Evolutionary conservation across 2,329 filamentous ascomycete species (phyloP).

Genomic region (Hymenoscyphus repandus): DNA sequence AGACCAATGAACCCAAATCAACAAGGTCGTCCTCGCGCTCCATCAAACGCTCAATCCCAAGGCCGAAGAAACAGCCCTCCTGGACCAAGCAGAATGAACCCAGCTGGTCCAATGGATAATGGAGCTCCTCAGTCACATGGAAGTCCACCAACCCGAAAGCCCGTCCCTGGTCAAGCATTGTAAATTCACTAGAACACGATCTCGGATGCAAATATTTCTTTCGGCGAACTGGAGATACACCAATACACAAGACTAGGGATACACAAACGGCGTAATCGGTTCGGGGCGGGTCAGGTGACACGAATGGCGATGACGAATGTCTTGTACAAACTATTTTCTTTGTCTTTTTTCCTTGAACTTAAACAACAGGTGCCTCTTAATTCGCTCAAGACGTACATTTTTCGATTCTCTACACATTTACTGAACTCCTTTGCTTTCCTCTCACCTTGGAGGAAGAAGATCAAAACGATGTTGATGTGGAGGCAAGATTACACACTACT

Average conservation of each 20-base stretch:
- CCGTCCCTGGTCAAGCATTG: constrained; percentile 30
- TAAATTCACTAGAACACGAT: constrained; percentile 13
- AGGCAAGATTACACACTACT: no score
- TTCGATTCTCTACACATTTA: neutral
- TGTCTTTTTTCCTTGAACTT: neutral
- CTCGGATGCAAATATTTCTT: constrained; percentile 4
- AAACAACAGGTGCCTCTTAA: neutral
- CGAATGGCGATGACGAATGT: neutral
- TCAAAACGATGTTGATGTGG: no score
- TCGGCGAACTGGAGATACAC: constrained; percentile 6
- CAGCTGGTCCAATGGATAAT: constrained; percentile 8
- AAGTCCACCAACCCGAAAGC: constrained; percentile 23
- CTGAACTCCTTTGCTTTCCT: neutral
- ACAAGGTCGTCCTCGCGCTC: constrained; percentile 19
- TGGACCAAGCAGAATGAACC: constrained; percentile 26
- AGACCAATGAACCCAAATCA: constrained; percentile 13
- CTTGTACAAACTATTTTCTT: constrained; percentile 1
- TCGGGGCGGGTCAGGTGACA: neutral
- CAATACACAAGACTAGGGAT: constrained; percentile 1
- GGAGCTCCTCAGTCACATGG: constrained; percentile 8
- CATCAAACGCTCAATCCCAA: constrained; percentile 20
- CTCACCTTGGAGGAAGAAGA: no score
- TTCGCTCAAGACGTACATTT: neutral
- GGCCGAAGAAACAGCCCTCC: constrained; percentile 19
- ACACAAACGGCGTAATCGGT: constrained; percentile 5